Evolutionary conservation across 257 asterid species (phyloP).

Genomic region (Solanum ahanhuiri): DNA sequence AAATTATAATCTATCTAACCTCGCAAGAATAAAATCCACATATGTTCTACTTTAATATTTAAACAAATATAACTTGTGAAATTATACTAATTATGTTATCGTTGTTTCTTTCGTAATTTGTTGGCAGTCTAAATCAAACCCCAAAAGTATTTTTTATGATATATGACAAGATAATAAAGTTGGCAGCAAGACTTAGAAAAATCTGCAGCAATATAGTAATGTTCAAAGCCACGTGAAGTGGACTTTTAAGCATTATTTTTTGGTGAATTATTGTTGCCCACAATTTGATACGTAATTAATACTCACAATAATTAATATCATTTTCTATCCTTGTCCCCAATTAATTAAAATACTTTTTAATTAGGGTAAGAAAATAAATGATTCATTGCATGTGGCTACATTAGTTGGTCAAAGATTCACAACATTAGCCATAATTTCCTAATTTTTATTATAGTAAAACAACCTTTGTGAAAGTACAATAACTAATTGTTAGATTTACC

Average conservation of each 20-base stretch:
- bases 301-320: neutral
- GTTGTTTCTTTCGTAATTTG: neutral
- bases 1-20: neutral
- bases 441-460: neutral
- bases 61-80: accelerated
- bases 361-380: neutral
- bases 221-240: slow-evolving; percentile 22
- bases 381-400: neutral
- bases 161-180: neutral
- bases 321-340: neutral
- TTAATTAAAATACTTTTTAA: neutral
- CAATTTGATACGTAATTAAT: neutral
- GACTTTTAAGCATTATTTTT: slow-evolving; percentile 4
- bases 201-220: neutral
- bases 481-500: neutral
- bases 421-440: neutral
- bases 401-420: neutral
- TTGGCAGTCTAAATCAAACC: neutral
- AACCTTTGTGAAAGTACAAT: neutral
- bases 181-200: neutral
- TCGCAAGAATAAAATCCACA: accelerated
- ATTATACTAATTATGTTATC: too few species aligned
- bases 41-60: too few species aligned
- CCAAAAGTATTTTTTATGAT: neutral
- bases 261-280: neutral